Evolutionary conservation across 2,329 filamentous ascomycete genomes (phyloP), one percentile per base, ranked within the genome.

Genomic region (Calcarisporium arbuscula): DNA sequence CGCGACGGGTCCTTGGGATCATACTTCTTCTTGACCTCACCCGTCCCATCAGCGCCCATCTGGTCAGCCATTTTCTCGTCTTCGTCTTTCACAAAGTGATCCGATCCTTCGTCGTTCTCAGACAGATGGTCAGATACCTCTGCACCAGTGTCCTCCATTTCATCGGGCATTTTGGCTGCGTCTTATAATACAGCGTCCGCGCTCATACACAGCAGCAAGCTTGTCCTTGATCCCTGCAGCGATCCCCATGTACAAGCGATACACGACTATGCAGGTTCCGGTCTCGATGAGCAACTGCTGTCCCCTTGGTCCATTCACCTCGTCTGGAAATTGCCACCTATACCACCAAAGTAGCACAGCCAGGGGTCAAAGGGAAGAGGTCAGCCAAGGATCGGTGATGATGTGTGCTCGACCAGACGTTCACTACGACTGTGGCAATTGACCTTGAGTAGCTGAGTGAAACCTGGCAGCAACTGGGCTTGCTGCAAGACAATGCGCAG

Each of bases 1-100:
- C 92, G 79, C 52, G 82, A 72, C 37, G 90, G 89, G 58, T 98
- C 92, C 62, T 96, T 96, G 37, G 88, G 78, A 65, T 85, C 73
- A 57, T 80, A 72, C 62, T 81, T 82, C 62, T 82, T 84, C 62
- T 79, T 79, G 38, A 66, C 58, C 50, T 74, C 68, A 38, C 61
- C 63, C 43, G 61, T 64, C 44, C 68, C 63, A 44, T 68, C 62
- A 48, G 61, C 58, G 32, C 61, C 57, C 58, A 60, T 56, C 51
- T 67, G 58, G 44, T 67, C 67, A 43, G 64, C 54, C 69, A 74
- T 74, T 47, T 64, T 75, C 45, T 71, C 68, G 59, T 71, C 64
- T 49, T 67, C 57, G 56, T 67, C 61, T 49, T 65, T 70, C 36
- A 56, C 49, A 37, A 53, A 52, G 35, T 58, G 56, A 36, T 71